Conservation (phyloP, 2,329 filamentous ascomycete species). For the Cytospora piceicola region DNA sequence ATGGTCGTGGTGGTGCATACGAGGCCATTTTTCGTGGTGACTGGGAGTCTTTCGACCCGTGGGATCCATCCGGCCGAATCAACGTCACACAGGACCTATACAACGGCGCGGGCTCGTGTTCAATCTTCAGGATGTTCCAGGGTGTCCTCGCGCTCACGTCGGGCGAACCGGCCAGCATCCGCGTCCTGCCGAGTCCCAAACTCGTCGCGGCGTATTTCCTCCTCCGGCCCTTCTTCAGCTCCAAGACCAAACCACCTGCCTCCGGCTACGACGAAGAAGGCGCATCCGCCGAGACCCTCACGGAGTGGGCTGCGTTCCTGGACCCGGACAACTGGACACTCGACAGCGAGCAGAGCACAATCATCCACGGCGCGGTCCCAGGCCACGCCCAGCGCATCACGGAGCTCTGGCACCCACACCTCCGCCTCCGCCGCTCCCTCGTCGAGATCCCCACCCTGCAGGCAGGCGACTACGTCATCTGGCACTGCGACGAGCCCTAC, state of each 20-base stretch:
- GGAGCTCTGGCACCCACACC: slow-evolving; percentile 61
- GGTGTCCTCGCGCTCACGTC: slow-evolving; percentile 58
- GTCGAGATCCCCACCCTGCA: slow-evolving; percentile 59
- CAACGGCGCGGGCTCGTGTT: slow-evolving; percentile 61
- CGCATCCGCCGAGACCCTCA: slow-evolving; percentile 39
- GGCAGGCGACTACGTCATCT: slow-evolving; percentile 61
- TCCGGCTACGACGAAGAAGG: slow-evolving; percentile 32
- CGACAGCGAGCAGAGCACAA: slow-evolving; percentile 55
- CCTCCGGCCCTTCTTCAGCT: slow-evolving; percentile 57
- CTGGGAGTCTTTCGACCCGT: slow-evolving; percentile 61
- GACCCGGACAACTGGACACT: slow-evolving; percentile 50
- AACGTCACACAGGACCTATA: slow-evolving; percentile 60
- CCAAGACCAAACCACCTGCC: slow-evolving; percentile 48
- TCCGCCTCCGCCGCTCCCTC: slow-evolving; percentile 56
- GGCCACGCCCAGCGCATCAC: slow-evolving; percentile 62
- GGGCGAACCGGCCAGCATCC: slow-evolving; percentile 53
- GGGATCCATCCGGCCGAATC: slow-evolving; percentile 57
- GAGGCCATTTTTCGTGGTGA: slow-evolving; percentile 56
- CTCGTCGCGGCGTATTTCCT: slow-evolving; percentile 53
- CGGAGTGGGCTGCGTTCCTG: slow-evolving; percentile 56
- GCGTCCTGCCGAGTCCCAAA: slow-evolving; percentile 52
- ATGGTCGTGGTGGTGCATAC: slow-evolving; percentile 62
- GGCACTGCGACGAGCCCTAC: slow-evolving; percentile 62
- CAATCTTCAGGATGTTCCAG: slow-evolving; percentile 64
- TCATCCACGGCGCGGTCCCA: slow-evolving; percentile 62